Evolutionary conservation across 2,329 filamentous ascomycete genomes (phyloP).

Genomic region (Colletotrichum filicis): DNA sequence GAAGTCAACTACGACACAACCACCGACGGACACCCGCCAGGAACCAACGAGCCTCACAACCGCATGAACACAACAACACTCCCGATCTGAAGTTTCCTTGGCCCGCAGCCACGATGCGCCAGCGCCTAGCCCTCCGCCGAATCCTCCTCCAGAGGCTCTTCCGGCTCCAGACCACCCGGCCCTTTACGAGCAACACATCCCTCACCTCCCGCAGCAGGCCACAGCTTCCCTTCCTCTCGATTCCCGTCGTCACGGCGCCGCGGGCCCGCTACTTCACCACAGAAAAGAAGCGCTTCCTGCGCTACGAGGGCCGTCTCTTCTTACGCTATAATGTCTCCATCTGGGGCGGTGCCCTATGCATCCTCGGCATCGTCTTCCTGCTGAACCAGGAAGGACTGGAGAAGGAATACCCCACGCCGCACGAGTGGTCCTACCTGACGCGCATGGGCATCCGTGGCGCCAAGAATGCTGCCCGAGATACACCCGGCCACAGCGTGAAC

Average conservation of each 20-base stretch:
- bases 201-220: constrained; percentile 49
- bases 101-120: constrained; percentile 47
- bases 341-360: constrained; percentile 71
- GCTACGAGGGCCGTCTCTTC: constrained; percentile 75
- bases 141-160: constrained; percentile 41
- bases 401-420: constrained; percentile 80
- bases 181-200: constrained; percentile 36
- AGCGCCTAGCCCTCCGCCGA: constrained; percentile 50
- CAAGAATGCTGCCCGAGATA: constrained; percentile 65
- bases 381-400: constrained; percentile 81
- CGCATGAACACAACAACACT: neutral
- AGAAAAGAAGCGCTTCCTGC: constrained; percentile 76
- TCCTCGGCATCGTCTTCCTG: constrained; percentile 71
- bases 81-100: neutral
- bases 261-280: constrained; percentile 82
- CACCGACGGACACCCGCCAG: neutral
- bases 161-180: constrained; percentile 29
- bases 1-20: neutral
- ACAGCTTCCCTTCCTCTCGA: constrained; percentile 63
- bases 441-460: constrained; percentile 76
- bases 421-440: constrained; percentile 81
- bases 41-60: neutral
- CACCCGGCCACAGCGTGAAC: constrained; percentile 65
- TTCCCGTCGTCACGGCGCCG: constrained; percentile 51
- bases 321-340: constrained; percentile 74